Evolutionary conservation across 2,329 filamentous ascomycete species (phyloP).

Genomic region (Coniochaeta prunicola): DNA sequence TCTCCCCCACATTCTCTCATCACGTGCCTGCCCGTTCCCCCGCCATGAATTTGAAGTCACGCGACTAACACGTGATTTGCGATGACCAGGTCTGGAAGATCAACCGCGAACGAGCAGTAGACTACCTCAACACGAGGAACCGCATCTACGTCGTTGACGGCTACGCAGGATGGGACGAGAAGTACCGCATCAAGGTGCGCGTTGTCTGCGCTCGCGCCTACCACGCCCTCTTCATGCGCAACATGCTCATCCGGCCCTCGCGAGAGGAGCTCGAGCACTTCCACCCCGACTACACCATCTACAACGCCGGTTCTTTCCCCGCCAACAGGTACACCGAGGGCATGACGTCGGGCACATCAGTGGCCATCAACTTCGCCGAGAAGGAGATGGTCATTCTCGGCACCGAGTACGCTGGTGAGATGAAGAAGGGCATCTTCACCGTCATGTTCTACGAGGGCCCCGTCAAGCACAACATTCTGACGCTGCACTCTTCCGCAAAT

Average conservation of each 20-base stretch:
- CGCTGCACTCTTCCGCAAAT: constrained; percentile 96
- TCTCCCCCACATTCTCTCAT: background rate
- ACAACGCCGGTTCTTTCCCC: constrained; percentile 97
- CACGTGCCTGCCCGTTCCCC: background rate
- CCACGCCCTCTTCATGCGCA: constrained; percentile 99
- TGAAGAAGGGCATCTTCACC: constrained; percentile 99
- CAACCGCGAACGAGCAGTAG: constrained; percentile 96
- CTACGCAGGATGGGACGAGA: constrained; percentile 96
- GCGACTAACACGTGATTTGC: constrained; percentile 20
- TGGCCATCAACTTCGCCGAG: constrained; percentile 97
- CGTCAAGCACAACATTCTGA: constrained; percentile 98
- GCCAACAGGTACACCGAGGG: constrained; percentile 96
- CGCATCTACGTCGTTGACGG: constrained; percentile 98
- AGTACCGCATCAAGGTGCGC: constrained; percentile 94
- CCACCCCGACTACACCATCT: constrained; percentile 99
- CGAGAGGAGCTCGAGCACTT: constrained; percentile 92
- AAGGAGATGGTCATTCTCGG: constrained; percentile 99
- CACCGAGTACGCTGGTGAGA: constrained; percentile 95
- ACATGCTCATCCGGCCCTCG: constrained; percentile 96
- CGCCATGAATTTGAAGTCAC: background rate
- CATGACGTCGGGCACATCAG: constrained; percentile 97
- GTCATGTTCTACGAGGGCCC: constrained; percentile 99
- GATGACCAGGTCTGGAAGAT: constrained; percentile 92
- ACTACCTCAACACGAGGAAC: constrained; percentile 98
- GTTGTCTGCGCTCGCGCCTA: constrained; percentile 98